phyloP scores from a whole-genome alignment of 148 eudicot species.

The Diospyros kaki region DNA sequence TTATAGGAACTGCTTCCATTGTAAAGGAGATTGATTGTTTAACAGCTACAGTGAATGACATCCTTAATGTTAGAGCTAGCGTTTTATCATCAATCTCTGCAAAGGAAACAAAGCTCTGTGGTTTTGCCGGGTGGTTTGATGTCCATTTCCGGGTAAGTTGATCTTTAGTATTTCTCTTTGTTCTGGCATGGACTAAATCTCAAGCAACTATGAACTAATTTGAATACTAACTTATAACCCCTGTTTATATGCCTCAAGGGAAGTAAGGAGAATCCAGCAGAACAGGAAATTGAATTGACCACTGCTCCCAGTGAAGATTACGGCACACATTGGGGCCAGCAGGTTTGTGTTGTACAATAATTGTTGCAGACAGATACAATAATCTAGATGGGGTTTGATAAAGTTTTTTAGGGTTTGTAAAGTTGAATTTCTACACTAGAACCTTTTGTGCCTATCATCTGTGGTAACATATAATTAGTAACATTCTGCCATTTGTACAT shows the following conservation, averaged over 20 bases:
- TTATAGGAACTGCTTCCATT: conserved; percentile 64
- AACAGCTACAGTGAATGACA: conserved; percentile 72
- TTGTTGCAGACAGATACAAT: not conserved
- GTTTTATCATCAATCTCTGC: conserved; percentile 50
- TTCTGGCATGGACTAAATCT: not conserved
- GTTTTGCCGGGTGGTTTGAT: conserved; percentile 98
- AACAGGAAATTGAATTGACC: conserved; percentile 66
- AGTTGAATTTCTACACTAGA: not conserved
- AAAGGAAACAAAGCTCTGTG: conserved; percentile 60
- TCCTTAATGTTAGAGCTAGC: conserved; percentile 45
- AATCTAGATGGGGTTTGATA: not conserved
- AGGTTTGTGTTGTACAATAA: conserved; percentile 42
- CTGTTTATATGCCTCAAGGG: conserved; percentile 46
- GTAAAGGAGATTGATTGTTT: conserved; percentile 83
- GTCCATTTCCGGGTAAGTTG: conserved; percentile 95
- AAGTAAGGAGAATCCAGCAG: conserved; percentile 61
- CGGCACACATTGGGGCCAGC: conserved; percentile 98
- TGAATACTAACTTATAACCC: not conserved
- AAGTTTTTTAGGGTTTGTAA: not conserved
- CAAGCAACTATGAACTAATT: conserved; percentile 3
- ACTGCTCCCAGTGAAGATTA: conserved; percentile 72
- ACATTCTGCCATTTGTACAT: not conserved
- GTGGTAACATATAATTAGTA: not conserved
- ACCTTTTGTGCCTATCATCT: not conserved
- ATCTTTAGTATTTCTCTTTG: not conserved